phyloP scores from a whole-genome alignment of 495 filamentous ascomycete species.

The Hamigera avellanea region DNA sequence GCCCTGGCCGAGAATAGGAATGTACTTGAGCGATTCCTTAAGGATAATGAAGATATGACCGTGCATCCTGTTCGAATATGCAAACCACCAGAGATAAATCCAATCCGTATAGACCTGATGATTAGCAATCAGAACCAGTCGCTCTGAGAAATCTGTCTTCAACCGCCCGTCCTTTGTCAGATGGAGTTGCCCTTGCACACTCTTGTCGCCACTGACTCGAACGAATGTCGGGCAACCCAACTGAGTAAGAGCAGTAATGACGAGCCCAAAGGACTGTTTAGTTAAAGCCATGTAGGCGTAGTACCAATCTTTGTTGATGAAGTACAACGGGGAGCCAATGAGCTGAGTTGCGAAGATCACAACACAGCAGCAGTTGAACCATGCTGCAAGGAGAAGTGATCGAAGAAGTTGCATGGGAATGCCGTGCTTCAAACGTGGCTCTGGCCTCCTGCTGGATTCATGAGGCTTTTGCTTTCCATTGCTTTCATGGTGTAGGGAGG shows the following conservation, averaged over 20 bases:
- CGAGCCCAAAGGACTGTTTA: conserved; percentile 50
- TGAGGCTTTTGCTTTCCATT: neutral
- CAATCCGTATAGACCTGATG: conserved; percentile 65
- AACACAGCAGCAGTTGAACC: conserved; percentile 48
- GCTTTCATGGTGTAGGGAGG: conserved; percentile 2
- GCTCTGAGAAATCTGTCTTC: conserved; percentile 45
- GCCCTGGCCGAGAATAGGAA: conserved; percentile 49
- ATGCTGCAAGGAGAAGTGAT: conserved; percentile 49
- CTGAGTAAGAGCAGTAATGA: conserved; percentile 48
- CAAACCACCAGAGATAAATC: conserved; percentile 63
- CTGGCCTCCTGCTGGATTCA: conserved; percentile 11
- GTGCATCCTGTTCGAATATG: conserved; percentile 53
- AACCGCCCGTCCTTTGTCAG: conserved; percentile 42
- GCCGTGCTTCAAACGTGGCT: conserved; percentile 54
- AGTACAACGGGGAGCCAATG: conserved; percentile 46
- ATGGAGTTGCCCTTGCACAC: conserved; percentile 45
- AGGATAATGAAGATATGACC: conserved; percentile 60
- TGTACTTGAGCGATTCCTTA: conserved; percentile 55
- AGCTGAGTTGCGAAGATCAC: conserved; percentile 43
- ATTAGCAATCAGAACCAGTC: conserved; percentile 53
- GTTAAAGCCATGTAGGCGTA: conserved; percentile 56
- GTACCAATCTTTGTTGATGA: conserved; percentile 47
- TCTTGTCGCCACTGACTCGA: conserved; percentile 50
- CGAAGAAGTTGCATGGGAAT: conserved; percentile 51
- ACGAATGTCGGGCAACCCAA: conserved; percentile 51